These are phyloP conservation scores for Cercospora brassicicola DNA, from an alignment of 2,329 filamentous ascomycete species.

Conservation along the genomic window DNA sequence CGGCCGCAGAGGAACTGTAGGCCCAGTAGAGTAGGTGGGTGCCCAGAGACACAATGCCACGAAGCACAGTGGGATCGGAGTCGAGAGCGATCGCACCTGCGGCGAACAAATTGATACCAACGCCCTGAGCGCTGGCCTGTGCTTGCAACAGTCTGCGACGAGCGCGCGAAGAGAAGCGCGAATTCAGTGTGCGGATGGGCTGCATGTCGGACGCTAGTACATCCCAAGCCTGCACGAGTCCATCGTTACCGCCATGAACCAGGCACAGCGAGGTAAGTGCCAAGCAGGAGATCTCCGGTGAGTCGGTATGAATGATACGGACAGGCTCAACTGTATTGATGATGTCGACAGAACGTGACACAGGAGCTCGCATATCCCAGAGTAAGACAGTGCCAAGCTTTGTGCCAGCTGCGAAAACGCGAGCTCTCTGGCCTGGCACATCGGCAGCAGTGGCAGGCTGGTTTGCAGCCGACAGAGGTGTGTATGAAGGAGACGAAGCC, in stretches of 20 bases:
- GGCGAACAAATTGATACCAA: slow-evolving; percentile 74
- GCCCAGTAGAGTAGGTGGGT: slow-evolving; percentile 89
- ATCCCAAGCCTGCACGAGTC: slow-evolving; percentile 95
- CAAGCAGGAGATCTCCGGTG: slow-evolving; percentile 79
- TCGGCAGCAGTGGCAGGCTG: slow-evolving; percentile 54
- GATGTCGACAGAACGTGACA: slow-evolving; percentile 55
- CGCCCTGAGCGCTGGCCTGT: slow-evolving; percentile 64
- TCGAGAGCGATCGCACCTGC: slow-evolving; percentile 84
- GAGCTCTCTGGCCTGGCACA: slow-evolving; percentile 80
- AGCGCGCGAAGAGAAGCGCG: slow-evolving; percentile 76
- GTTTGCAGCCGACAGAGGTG: slow-evolving; percentile 52
- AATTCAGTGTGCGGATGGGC: slow-evolving; percentile 83
- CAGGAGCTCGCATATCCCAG: slow-evolving; percentile 77
- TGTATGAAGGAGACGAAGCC: slow-evolving; percentile 56
- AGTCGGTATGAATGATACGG: slow-evolving; percentile 85
- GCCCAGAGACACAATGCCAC: slow-evolving; percentile 84
- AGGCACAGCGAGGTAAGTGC: slow-evolving; percentile 83
- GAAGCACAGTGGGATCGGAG: slow-evolving; percentile 78
- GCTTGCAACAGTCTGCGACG: slow-evolving; percentile 71
- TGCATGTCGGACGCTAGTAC: slow-evolving; percentile 76
- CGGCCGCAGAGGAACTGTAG: slow-evolving; percentile 77
- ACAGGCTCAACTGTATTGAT: slow-evolving; percentile 66
- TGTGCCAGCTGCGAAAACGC: slow-evolving; percentile 79
- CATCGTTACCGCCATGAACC: slow-evolving; percentile 91
- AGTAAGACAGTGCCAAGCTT: slow-evolving; percentile 72